Base-by-base conservation (phyloP, 331 rosid species). In the Prunus yedoensis region DNA sequence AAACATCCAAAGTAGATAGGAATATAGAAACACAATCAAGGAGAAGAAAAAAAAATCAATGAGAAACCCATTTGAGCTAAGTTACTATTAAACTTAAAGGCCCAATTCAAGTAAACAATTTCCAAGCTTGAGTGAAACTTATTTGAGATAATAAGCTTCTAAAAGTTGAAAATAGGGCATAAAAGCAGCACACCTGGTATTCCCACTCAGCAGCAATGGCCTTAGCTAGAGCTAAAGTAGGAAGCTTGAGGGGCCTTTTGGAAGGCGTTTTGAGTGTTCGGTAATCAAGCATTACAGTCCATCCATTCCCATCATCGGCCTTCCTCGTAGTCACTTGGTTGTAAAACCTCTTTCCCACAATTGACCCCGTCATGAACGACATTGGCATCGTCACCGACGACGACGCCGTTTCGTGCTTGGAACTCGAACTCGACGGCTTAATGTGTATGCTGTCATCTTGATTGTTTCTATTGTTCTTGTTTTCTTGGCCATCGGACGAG, bases 151-250 rank as follows among this genome's bases (percentile, higher is more conserved):
- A 53, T 8, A 77, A 53, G 60, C 27, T 70, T 8, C 2, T 25
- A 17, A 23, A 9, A n/a, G 12, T 23, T 25, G 18, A 52, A 62
- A 38, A 3, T 1, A 20, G 35, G 30, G 51, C 1, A n/a, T 8
- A 56, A 68, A 61, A 20, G 60, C 23, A 71, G 21, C 77, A 54
- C 51, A 90, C 99, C 89, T 95, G 99, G 77, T 90, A 95, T 47
- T 92, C 97, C 99, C 99, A 95, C 82, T 95, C 97, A 20, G 96
- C 96, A 77, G 97, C 97, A 56, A 95, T 87, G 68, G 97, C 99
- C 58, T 90, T 92, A 0, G 99, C 99, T 17, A 92, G 95, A 45
- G 86, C 30, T 45, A 82, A 71, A 68, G 90, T 82, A 18, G 96
- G 97, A 52, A 94, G 96, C 88, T 92, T 94, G 41, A 92, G 93